A percentile compares a stretch with the other conserved stretches of the same genome.
These are phyloP conservation scores for Glutinoglossum americanum DNA, from an alignment of 495 filamentous ascomycete genomes.

Conservation along the genomic window DNA sequence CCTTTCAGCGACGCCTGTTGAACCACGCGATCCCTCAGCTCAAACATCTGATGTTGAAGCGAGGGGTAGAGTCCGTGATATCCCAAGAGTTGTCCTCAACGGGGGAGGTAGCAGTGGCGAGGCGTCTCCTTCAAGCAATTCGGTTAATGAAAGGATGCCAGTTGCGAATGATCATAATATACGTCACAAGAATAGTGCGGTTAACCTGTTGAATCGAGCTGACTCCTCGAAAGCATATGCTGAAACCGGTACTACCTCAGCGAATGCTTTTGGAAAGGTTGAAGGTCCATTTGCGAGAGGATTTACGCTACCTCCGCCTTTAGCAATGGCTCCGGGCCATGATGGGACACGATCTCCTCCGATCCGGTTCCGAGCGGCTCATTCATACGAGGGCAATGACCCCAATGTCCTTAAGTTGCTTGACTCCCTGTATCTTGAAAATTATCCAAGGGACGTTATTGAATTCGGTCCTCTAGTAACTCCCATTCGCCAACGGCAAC, in stretches of 20 bases:
- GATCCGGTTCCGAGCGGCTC: slow-evolving; percentile 13
- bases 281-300: slow-evolving; percentile 39
- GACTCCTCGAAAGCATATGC: slow-evolving; percentile 60
- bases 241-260: slow-evolving; percentile 64
- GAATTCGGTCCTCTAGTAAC: slow-evolving; percentile 69
- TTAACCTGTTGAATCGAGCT: slow-evolving; percentile 58
- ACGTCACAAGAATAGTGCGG: slow-evolving; percentile 53
- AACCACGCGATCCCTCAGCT: slow-evolving; percentile 21
- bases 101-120: slow-evolving; percentile 9
- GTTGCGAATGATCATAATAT: slow-evolving; percentile 11
- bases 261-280: slow-evolving; percentile 69
- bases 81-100: not conserved
- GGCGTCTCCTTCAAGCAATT: slow-evolving; percentile 19
- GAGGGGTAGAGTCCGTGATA: not conserved
- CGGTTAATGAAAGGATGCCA: not conserved
- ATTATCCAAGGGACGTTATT: slow-evolving; percentile 60
- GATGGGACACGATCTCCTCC: not conserved
- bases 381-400: slow-evolving; percentile 68
- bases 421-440: slow-evolving; percentile 74
- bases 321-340: not conserved
- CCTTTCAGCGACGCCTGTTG: slow-evolving; percentile 18
- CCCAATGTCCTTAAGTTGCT: slow-evolving; percentile 70
- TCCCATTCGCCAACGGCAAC: slow-evolving; percentile 39
- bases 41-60: slow-evolving; percentile 18
- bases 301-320: not conserved